Conservation (phyloP, 2,329 filamentous ascomycete species). For the Aureobasidium sp. region DNA sequence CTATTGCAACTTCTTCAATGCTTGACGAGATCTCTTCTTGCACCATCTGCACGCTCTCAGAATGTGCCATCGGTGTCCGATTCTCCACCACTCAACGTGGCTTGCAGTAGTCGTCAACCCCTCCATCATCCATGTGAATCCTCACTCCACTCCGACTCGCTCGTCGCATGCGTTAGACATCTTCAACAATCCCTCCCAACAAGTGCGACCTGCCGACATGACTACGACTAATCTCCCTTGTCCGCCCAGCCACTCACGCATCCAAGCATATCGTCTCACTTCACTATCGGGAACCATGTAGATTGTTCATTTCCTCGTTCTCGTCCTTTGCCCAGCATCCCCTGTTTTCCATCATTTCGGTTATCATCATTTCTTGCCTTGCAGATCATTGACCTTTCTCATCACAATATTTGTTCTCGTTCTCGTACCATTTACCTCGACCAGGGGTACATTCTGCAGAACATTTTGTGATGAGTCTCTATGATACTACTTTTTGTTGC, state of each 20-base stretch:
- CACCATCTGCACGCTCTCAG: background rate
- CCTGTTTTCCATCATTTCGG: background rate
- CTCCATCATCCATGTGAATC: background rate
- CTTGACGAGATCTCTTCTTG: background rate
- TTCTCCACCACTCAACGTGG: slow-evolving; percentile 1
- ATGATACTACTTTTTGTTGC: background rate
- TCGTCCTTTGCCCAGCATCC: background rate
- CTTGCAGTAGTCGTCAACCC: slow-evolving; percentile 13
- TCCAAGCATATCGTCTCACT: background rate
- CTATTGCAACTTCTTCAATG: background rate
- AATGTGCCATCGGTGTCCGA: background rate
- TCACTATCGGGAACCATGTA: background rate
- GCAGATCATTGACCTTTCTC: background rate
- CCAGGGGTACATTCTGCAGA: background rate
- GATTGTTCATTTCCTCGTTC: background rate
- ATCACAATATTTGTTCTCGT: background rate
- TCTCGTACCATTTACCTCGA: background rate
- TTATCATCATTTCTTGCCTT: background rate
- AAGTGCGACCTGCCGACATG: slow-evolving; percentile 3
- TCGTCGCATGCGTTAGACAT: background rate
- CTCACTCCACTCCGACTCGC: slow-evolving; percentile 13
- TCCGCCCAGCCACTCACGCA: background rate
- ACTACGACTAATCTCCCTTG: background rate
- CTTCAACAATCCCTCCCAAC: slow-evolving; percentile 8
- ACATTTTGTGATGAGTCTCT: background rate